Conservation (phyloP, 441 rosid genomes). For the Iberis amara region DNA sequence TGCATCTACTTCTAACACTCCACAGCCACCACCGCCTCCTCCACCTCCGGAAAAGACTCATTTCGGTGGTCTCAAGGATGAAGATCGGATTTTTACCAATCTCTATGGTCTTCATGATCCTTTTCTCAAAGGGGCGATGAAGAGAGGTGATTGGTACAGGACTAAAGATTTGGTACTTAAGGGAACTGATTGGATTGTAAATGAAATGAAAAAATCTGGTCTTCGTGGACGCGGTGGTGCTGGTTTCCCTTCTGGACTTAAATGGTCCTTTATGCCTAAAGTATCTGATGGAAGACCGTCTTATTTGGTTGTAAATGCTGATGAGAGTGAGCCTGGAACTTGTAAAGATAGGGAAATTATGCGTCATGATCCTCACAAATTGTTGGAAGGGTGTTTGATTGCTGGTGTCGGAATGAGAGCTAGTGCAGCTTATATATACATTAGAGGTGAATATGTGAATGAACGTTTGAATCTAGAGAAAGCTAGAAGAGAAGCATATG, state of each 20-base stretch:
- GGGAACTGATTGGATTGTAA: constrained; percentile 97
- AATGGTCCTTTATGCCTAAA: constrained; percentile 99
- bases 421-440: constrained; percentile 89
- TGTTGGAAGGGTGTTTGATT: constrained; percentile 94
- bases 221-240: constrained; percentile 99
- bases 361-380: constrained; percentile 97
- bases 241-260: constrained; percentile 95
- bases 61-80: constrained; percentile 93
- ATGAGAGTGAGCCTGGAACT: constrained; percentile 99
- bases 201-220: constrained; percentile 90
- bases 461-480: constrained; percentile 73
- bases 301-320: constrained; percentile 94
- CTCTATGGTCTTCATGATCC: constrained; percentile 88
- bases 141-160: constrained; percentile 92
- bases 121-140: constrained; percentile 92
- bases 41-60: constrained; percentile 98
- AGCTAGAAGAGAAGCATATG: constrained; percentile 92
- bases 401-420: constrained; percentile 99
- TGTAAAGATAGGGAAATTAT: constrained; percentile 97
- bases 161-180: constrained; percentile 95
- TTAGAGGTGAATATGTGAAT: constrained; percentile 96
- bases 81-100: constrained; percentile 90
- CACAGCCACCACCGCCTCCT: constrained; percentile 78
- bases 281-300: constrained; percentile 98
- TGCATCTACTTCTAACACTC: constrained; percentile 49